Base-by-base conservation (phyloP, 78 protist species). In the Diacronema lutheri region DNA sequence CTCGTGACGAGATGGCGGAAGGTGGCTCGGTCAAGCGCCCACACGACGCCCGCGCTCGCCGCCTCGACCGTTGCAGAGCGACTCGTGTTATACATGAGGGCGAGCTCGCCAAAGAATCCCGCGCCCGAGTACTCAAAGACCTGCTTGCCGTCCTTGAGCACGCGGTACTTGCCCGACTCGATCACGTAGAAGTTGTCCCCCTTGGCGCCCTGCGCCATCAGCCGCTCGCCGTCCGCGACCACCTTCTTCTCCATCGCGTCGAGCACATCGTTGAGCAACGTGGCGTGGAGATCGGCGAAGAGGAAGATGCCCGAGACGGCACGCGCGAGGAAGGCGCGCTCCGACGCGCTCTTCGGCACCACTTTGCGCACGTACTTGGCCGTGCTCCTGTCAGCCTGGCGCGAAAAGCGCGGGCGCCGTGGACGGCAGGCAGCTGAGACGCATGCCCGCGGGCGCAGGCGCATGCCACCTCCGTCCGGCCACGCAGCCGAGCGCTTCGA, bases 91-190 rank as follows among this genome's bases (percentile, higher is more conserved):
- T 72, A 72, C 62, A 72, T 40, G 35, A 72, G 79, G 10, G 79
- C 79, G 37, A 72, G 79, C 57, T 72, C 79, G 79, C 79, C 79
- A 21, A 72, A 72, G 25, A 26, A 31, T 26, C 79, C 79, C 11
- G 25, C 31, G n/a, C 14, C 35, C 35, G 26, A 4, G 44, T 72
- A 72, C n/a, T 7, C 21, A 14, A 26, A 11, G n/a, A 72, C 79
- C n/a, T 11, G 9, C 20, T 72, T 26, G 79, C 21, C 50, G 35
- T 61, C 16, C 79, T 19, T 11, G 62, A 25, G 4, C 23, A 31
- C 79, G 25, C 14, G n/a, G 57, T 46, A 72, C 79, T 25, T 21
- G 62, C 79, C 79, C 25, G 2, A 1, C 33, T 31, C 46, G 46
- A 72, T 21, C 23, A 72, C 44, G 57, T 72, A 72, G n/a, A 72